These are phyloP conservation scores for Ophiostoma pallidulum DNA, from an alignment of 2,329 filamentous ascomycete species.

Conservation along the genomic window DNA sequence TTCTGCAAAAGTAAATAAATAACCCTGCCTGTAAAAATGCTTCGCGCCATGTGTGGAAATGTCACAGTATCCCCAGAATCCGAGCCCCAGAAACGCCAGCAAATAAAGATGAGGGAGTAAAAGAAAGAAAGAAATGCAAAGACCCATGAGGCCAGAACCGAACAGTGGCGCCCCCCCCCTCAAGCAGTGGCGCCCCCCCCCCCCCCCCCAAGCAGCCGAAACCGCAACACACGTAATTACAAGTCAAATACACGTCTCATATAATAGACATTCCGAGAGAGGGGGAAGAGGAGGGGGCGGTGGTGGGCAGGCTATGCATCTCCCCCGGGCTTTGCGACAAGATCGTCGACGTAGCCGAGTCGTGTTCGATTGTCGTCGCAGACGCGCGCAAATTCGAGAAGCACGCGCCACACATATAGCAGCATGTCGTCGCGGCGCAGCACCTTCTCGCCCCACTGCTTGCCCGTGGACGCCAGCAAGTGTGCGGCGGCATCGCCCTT, in stretches of 20 bases:
- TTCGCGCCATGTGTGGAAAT: too few relatives aligned
- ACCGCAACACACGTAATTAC: too few relatives aligned
- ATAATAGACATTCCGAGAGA: not conserved
- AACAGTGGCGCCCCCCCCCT: too few relatives aligned
- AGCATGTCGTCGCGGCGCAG: constrained; percentile 57
- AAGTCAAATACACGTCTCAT: too few relatives aligned
- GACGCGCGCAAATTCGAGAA: constrained; percentile 48
- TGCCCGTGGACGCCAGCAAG: constrained; percentile 49
- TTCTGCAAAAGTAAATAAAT: too few relatives aligned
- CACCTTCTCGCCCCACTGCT: constrained; percentile 52
- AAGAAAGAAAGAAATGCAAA: not conserved
- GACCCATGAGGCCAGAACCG: too few relatives aligned
- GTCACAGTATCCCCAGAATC: too few relatives aligned
- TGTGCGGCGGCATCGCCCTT: constrained; percentile 46
- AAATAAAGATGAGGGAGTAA: not conserved
- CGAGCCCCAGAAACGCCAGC: too few relatives aligned
- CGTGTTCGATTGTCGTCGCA: constrained; percentile 34
- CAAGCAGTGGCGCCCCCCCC: too few relatives aligned
- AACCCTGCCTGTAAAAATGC: too few relatives aligned
- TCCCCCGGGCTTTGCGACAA: constrained; percentile 15
- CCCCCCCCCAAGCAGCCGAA: too few relatives aligned
- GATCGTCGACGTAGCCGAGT: constrained; percentile 36
- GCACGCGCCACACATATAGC: constrained; percentile 53
- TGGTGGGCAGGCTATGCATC: not conserved
- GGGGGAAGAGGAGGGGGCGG: not conserved